A percentile compares a stretch with the other conserved stretches of the same genome.
Evolutionary conservation across 2,329 filamentous ascomycete genomes (phyloP).

Genomic region (Trichoderma simmonsii): DNA sequence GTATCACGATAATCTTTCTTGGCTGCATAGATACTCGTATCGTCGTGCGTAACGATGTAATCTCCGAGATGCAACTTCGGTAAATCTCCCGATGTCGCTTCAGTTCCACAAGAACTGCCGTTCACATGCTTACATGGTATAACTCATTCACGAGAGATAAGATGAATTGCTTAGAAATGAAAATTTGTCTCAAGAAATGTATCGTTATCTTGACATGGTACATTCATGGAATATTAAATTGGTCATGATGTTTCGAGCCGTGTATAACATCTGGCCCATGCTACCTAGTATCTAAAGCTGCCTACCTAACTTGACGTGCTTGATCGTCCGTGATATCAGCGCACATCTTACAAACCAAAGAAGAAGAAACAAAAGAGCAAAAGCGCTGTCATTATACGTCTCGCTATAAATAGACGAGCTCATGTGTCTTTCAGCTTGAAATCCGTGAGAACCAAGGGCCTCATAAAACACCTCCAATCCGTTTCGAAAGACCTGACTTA

Average conservation of each 20-base stretch:
- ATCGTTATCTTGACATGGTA: background rate
- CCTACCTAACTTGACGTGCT: background rate
- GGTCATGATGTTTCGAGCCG: background rate
- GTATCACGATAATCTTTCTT: background rate
- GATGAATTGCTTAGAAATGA: background rate
- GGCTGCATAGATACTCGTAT: background rate
- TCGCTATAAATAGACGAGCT: background rate
- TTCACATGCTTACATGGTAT: background rate
- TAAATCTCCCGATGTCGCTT: background rate
- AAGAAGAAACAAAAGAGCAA: background rate
- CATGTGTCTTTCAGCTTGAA: background rate
- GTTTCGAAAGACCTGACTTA: background rate
- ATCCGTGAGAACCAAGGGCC: background rate
- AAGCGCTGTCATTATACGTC: background rate
- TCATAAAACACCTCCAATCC: background rate
- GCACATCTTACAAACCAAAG: background rate
- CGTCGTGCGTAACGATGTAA: background rate
- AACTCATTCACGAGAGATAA: background rate
- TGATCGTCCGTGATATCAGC: background rate
- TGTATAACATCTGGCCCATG: background rate
- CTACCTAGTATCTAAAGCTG: background rate
- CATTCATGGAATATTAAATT: background rate
- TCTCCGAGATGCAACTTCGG: background rate
- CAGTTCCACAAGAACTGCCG: background rate
- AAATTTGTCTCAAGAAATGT: background rate